Evolutionary conservation across 1,284 basidiomycete species (phyloP).

Genomic region (Marasmius sp.): DNA sequence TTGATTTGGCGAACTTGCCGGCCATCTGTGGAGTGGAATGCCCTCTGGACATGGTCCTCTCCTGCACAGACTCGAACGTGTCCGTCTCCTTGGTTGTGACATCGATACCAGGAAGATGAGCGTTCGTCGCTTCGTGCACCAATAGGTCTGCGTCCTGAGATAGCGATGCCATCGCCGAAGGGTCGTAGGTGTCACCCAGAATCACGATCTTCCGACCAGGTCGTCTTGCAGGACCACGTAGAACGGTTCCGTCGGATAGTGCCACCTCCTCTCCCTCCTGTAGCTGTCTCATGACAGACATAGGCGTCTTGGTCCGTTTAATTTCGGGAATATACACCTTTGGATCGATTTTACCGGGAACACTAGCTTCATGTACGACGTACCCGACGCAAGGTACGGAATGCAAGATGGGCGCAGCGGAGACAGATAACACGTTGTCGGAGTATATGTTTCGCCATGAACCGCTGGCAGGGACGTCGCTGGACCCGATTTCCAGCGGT

Average conservation of each 20-base stretch:
- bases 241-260: conserved; percentile 76
- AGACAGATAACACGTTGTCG: conserved; percentile 65
- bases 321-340: conserved; percentile 62
- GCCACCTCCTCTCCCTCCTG: conserved; percentile 69
- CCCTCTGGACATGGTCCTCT: conserved; percentile 74
- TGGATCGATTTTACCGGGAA: conserved; percentile 76
- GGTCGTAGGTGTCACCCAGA: conserved; percentile 81
- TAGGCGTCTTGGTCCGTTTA: conserved; percentile 70
- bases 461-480: conserved; percentile 40
- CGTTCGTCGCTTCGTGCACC: conserved; percentile 91
- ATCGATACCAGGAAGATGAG: conserved; percentile 75
- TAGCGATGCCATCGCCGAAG: conserved; percentile 59
- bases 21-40: conserved; percentile 95
- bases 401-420: conserved; percentile 83
- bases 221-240: conserved; percentile 69
- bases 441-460: conserved; percentile 72
- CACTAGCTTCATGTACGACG: conserved; percentile 74
- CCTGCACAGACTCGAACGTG: conserved; percentile 63
- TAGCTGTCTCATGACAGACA: conserved; percentile 68
- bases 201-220: conserved; percentile 76
- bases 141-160: conserved; percentile 65
- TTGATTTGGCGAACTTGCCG: conserved; percentile 73
- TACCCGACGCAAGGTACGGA: conserved; percentile 84
- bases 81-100: conserved; percentile 53
- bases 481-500: conserved; percentile 27